These are phyloP conservation scores for Trichoderma parareesei DNA, from an alignment of 495 filamentous ascomycete species.

Conservation along the genomic window DNA sequence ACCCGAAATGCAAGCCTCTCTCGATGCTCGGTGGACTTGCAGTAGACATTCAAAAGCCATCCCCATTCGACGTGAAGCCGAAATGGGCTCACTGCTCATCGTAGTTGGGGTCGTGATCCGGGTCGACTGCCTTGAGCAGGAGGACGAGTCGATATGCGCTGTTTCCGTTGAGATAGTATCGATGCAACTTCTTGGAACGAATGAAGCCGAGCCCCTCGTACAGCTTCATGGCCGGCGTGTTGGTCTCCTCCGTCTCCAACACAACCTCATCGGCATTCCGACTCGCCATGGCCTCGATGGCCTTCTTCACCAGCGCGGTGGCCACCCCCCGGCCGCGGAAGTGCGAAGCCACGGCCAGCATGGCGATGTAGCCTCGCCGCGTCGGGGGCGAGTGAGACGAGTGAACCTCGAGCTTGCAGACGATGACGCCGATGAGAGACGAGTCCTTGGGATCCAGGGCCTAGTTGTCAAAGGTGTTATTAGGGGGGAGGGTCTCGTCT, in stretches of 20 bases:
- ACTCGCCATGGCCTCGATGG: conserved; percentile 84
- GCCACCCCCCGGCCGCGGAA: conserved; percentile 85
- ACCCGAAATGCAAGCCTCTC: not conserved
- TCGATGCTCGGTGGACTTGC: not conserved
- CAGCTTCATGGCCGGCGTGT: conserved; percentile 81
- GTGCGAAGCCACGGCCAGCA: conserved; percentile 78
- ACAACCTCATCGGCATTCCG: conserved; percentile 88
- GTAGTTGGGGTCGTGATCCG: conserved; percentile 21
- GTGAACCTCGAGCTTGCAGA: conserved; percentile 91
- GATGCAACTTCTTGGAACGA: conserved; percentile 83
- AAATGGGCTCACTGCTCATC: conserved; percentile 12
- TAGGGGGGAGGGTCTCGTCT: not conserved
- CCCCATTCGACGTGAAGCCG: too few relatives aligned
- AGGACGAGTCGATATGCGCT: conserved; percentile 85
- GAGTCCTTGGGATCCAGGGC: conserved; percentile 53
- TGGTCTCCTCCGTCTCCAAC: conserved; percentile 94
- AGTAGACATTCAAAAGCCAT: too few relatives aligned
- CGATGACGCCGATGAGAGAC: conserved; percentile 73
- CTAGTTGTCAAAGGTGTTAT: conserved; percentile 27
- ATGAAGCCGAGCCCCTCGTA: conserved; percentile 94
- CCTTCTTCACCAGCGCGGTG: conserved; percentile 77
- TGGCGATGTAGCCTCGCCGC: conserved; percentile 92
- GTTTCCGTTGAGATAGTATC: conserved; percentile 96
- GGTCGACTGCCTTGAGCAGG: conserved; percentile 55
- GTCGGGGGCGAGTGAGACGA: conserved; percentile 60